A percentile compares a stretch with the other conserved stretches of the same genome.
Conservation (phyloP, 768 basidiomycete species). For the Tricholoma saponaceum region DNA sequence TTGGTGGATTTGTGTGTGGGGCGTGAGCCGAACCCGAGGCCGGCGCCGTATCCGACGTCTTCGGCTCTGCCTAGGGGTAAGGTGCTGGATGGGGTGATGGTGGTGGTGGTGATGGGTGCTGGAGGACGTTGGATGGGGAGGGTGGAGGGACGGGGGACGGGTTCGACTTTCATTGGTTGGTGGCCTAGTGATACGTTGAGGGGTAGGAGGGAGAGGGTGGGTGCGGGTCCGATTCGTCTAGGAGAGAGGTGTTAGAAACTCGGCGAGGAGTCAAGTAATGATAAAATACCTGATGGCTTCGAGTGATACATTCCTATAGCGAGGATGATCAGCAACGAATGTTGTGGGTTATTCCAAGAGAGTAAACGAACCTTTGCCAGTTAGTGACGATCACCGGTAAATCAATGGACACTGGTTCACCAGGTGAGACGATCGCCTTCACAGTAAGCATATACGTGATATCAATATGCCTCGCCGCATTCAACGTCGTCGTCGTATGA, state of each 20-base stretch:
- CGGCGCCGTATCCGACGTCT: constrained; percentile 18
- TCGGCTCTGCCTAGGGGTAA: constrained; percentile 10
- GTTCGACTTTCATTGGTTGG: background rate
- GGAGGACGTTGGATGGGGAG: background rate
- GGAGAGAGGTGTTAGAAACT: constrained; percentile 2
- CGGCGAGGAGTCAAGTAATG: constrained; percentile 14
- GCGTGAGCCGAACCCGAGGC: constrained; percentile 14
- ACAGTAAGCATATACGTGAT: constrained; percentile 76
- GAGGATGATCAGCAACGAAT: constrained; percentile 2
- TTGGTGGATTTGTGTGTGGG: constrained; percentile 15
- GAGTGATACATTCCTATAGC: constrained; percentile 56
- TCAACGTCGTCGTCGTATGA: constrained; percentile 79
- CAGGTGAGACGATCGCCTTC: constrained; percentile 72
- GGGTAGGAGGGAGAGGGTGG: constrained; percentile 40
- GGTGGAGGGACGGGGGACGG: background rate
- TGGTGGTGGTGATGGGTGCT: constrained; percentile 5
- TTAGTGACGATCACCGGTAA: constrained; percentile 81
- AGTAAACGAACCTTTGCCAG: constrained; percentile 67
- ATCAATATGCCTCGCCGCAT: constrained; percentile 80
- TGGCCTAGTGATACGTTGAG: background rate
- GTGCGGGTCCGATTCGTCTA: constrained; percentile 46
- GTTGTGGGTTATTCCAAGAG: background rate
- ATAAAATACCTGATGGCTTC: constrained; percentile 55
- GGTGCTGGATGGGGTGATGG: background rate
- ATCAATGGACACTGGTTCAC: constrained; percentile 61